phyloP scores from a whole-genome alignment of 2,329 filamentous ascomycete genomes.

The Colletotrichum orbiculare region DNA sequence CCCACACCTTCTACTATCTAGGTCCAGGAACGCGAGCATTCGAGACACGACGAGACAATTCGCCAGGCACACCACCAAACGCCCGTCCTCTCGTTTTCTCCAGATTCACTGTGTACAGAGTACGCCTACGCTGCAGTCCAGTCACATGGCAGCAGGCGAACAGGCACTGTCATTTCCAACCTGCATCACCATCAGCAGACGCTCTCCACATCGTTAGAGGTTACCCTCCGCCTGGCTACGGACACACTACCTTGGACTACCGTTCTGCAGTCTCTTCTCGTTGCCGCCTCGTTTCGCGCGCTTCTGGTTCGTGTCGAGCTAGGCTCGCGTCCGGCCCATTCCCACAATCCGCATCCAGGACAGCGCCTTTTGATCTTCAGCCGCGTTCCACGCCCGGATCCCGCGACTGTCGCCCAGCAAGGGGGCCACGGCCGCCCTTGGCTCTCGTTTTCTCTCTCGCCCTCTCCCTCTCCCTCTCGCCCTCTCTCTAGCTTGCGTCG shows the following conservation, averaged over 20 bases:
- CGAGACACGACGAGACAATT: constrained; percentile 33
- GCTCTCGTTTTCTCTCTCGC: no score
- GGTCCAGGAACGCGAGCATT: constrained; percentile 29
- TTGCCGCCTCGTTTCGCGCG: background rate
- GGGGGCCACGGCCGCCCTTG: constrained; percentile 26
- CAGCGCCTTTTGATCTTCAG: background rate
- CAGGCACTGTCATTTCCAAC: background rate
- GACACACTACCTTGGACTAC: no score
- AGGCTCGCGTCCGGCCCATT: constrained; percentile 6
- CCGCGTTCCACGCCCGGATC: background rate
- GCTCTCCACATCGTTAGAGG: no score
- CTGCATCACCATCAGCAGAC: background rate
- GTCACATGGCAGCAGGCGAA: background rate
- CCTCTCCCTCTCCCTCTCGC: no score
- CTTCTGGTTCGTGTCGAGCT: background rate
- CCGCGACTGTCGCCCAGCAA: constrained; percentile 16
- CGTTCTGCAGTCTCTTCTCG: no score
- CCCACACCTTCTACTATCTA: constrained; percentile 2
- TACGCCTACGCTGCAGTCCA: background rate
- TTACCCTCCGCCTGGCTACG: no score
- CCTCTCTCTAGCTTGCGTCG: constrained; percentile 2
- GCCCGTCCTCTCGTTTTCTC: constrained; percentile 11
- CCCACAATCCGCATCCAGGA: constrained; percentile 2
- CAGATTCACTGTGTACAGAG: no score
- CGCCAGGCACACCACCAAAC: constrained; percentile 14